phyloP scores from a whole-genome alignment of 2,329 filamentous ascomycete genomes.

The Ophiostoma sp. region DNA sequence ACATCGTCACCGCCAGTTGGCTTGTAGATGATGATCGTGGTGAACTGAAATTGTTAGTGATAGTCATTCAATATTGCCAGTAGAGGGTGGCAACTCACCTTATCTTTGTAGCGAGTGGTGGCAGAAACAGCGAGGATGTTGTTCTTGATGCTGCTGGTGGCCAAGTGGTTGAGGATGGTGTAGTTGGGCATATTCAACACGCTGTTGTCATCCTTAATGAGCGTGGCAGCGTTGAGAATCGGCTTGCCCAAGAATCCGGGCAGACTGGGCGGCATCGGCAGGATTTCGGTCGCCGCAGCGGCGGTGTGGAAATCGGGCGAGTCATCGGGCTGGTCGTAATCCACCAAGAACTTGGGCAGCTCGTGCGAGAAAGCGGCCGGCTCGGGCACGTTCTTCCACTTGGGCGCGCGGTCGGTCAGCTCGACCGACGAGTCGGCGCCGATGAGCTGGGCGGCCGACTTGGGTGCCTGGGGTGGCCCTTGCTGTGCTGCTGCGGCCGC shows the following conservation, averaged over 20 bases:
- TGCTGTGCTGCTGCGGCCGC: not conserved
- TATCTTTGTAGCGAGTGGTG: conserved; percentile 95
- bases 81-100: conserved; percentile 53
- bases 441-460: not conserved
- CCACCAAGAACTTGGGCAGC: conserved; percentile 81
- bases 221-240: conserved; percentile 85
- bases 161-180: conserved; percentile 92
- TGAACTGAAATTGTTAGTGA: conserved; percentile 62
- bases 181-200: conserved; percentile 97
- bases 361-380: conserved; percentile 66
- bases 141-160: conserved; percentile 97
- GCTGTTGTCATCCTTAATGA: conserved; percentile 97
- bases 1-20: conserved; percentile 64
- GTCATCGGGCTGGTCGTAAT: conserved; percentile 84
- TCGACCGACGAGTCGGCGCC: conserved; percentile 22
- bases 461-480: not conserved
- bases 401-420: conserved; percentile 41
- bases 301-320: conserved; percentile 72
- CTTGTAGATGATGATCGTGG: conserved; percentile 97
- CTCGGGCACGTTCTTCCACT: conserved; percentile 57
- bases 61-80: not conserved
- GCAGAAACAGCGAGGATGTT: conserved; percentile 92
- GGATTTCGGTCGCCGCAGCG: conserved; percentile 70
- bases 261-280: conserved; percentile 80
- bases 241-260: conserved; percentile 92